Conservation (phyloP, 805 yeast species). For the Starmerella gropengiesseri region DNA sequence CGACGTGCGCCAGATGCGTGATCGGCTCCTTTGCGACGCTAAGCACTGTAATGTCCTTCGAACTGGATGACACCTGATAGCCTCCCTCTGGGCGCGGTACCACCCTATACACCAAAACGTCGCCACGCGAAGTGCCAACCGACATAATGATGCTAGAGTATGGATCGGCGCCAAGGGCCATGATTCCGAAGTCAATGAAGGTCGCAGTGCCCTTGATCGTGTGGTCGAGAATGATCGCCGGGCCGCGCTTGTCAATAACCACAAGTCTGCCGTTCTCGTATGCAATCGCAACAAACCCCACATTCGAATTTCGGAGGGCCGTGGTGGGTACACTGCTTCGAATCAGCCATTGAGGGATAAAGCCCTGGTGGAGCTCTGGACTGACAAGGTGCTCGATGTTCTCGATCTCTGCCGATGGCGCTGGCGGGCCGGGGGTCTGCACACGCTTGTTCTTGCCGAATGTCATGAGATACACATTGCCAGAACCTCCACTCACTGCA, state of each 20-base stretch:
- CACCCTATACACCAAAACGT: slow-evolving; percentile 51
- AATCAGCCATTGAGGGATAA: slow-evolving; percentile 44
- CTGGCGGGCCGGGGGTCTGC: slow-evolving; percentile 16
- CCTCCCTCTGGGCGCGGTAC: slow-evolving; percentile 53
- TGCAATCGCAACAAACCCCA: slow-evolving; percentile 78
- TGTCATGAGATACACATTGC: slow-evolving; percentile 66
- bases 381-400: slow-evolving; percentile 49
- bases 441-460: slow-evolving; percentile 44
- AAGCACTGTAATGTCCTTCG: slow-evolving; percentile 39
- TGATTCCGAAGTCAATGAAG: slow-evolving; percentile 58
- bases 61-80: slow-evolving; percentile 27
- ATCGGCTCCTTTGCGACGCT: slow-evolving; percentile 45
- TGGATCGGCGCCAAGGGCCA: slow-evolving; percentile 54
- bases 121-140: slow-evolving; percentile 72
- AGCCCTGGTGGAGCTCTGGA: slow-evolving; percentile 43
- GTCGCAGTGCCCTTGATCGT: slow-evolving; percentile 35
- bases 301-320: slow-evolving; percentile 53
- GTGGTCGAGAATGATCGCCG: slow-evolving; percentile 47
- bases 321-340: slow-evolving; percentile 42
- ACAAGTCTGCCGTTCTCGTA: slow-evolving; percentile 59
- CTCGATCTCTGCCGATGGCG: slow-evolving; percentile 19
- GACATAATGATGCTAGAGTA: slow-evolving; percentile 61
- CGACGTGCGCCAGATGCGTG: slow-evolving; percentile 46
- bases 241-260: slow-evolving; percentile 66
- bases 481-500: slow-evolving; percentile 53